These are phyloP conservation scores for Cryphonectria nitschkei DNA, from an alignment of 2,329 filamentous ascomycete species.

Conservation along the genomic window DNA sequence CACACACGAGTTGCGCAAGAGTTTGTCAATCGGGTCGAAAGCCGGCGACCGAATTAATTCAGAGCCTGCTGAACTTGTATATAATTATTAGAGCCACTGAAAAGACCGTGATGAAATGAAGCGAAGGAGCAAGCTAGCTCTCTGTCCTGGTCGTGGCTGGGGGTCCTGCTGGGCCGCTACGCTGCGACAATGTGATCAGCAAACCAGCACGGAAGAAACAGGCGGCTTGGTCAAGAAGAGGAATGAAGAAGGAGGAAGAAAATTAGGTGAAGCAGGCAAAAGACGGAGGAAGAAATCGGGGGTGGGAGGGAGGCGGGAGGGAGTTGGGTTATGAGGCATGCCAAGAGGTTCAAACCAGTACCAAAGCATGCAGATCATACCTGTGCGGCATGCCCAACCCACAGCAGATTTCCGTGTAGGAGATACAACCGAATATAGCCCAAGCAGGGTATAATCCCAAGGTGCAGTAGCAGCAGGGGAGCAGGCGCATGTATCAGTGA, in stretches of 20 bases:
- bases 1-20: background rate
- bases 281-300: slow-evolving; percentile 31
- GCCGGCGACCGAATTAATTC: slow-evolving; percentile 42
- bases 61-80: slow-evolving; percentile 57
- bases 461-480: slow-evolving; percentile 6
- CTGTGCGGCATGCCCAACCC: slow-evolving; percentile 42
- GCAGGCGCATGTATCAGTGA: slow-evolving; percentile 16
- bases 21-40: slow-evolving; percentile 17
- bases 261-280: slow-evolving; percentile 32
- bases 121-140: slow-evolving; percentile 12
- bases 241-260: slow-evolving; percentile 18
- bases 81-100: slow-evolving; percentile 31
- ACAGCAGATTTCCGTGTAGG: slow-evolving; percentile 35
- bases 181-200: slow-evolving; percentile 29
- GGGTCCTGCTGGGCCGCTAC: slow-evolving; percentile 25
- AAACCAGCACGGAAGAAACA: slow-evolving; percentile 30
- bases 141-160: slow-evolving; percentile 19
- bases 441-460: slow-evolving; percentile 22
- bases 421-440: slow-evolving; percentile 21
- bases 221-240: slow-evolving; percentile 19
- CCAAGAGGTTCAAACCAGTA: slow-evolving; percentile 42
- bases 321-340: slow-evolving; percentile 38
- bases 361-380: slow-evolving; percentile 50
- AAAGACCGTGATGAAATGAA: slow-evolving; percentile 35
- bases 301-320: slow-evolving; percentile 32